These are phyloP conservation scores for Diplodia sapinea DNA, from an alignment of 2,329 filamentous ascomycete species.

Conservation along the genomic window DNA sequence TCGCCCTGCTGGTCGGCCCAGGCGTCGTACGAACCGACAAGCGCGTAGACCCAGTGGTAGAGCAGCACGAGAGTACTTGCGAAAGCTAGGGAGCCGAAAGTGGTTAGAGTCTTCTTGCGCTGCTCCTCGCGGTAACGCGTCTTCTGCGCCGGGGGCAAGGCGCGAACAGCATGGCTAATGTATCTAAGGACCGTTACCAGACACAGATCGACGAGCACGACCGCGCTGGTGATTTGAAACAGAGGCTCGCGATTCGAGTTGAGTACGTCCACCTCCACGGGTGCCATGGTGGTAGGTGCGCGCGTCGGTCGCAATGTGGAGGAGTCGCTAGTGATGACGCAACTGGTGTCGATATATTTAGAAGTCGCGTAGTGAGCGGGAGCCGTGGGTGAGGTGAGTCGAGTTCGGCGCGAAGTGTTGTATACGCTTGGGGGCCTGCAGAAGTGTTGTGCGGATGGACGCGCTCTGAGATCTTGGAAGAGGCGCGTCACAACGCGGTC, in stretches of 20 bases:
- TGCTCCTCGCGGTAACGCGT: conserved; percentile 43
- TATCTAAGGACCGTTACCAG: conserved; percentile 41
- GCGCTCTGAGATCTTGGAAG: background rate
- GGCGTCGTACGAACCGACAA: conserved; percentile 55
- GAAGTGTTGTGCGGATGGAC: background rate
- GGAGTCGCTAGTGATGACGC: conserved; percentile 22
- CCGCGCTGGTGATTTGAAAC: conserved; percentile 42
- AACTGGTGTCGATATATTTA: conserved; percentile 23
- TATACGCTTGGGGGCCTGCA: background rate
- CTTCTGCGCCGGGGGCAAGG: conserved; percentile 43
- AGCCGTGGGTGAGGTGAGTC: background rate
- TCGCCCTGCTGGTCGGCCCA: conserved; percentile 56
- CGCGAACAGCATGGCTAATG: conserved; percentile 41
- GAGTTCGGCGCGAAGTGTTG: background rate
- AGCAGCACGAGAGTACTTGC: conserved; percentile 54
- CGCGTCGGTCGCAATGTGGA: conserved; percentile 16
- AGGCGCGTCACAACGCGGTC: conserved; percentile 22
- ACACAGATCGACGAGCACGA: conserved; percentile 41
- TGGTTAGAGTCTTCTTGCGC: conserved; percentile 42
- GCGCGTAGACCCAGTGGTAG: conserved; percentile 54
- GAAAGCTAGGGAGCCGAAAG: conserved; percentile 55
- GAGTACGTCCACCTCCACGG: conserved; percentile 42
- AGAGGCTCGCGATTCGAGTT: conserved; percentile 45
- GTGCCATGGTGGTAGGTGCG: conserved; percentile 41
- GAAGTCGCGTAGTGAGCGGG: conserved; percentile 3